Evolutionary conservation across 495 filamentous ascomycete species (phyloP), one percentile per base, ranked within the genome.

Genomic region (Cudoniella acicularis): DNA sequence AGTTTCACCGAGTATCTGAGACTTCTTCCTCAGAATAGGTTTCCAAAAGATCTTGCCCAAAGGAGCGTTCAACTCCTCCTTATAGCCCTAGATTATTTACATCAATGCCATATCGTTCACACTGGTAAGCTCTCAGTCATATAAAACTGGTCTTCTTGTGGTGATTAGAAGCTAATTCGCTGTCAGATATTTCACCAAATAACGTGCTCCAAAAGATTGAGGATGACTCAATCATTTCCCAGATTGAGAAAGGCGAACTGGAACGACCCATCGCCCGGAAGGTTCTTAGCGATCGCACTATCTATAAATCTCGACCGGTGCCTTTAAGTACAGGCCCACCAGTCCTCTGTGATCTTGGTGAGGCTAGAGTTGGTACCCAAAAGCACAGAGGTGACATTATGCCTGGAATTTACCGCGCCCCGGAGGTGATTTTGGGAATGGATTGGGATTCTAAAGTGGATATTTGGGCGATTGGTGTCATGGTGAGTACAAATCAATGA

Each of bases 391-490:
- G 60, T 23, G 68, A 72, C 48, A 64, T 73, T 54, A 69, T 72
- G 63, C 76, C 76, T 63, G 64, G 70, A 41, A 64, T 75, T 61
- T 80, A 80, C 68, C 70, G 72, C 24, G 74, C 73, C 6, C 77
- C 77, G 46, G 77, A 81, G 64, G 67, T 78, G 10, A 71, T 78
- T 48, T 61, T 78, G n/a, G 71, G 72, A 24, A 72, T 68, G 63
- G 67, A 68, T 56, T 81, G 77, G 77, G 52, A 69, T 62, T 69
- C 59, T 56, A 63, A 59, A 46, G 59, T 74, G 13, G 76, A 80
- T 65, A 75, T 80, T 49, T 81, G 75, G 77, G 73, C 72, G 57
- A 51, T 67, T 66, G 76, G 73, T 49, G 67, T 72, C n/a, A 67
- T 78, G 69, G 76, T 76, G 66, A 71, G 70, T 66, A 43, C 57